Evolutionary conservation across 2,329 filamentous ascomycete genomes (phyloP).

Genomic region (Aspergillus hiratsukae): DNA sequence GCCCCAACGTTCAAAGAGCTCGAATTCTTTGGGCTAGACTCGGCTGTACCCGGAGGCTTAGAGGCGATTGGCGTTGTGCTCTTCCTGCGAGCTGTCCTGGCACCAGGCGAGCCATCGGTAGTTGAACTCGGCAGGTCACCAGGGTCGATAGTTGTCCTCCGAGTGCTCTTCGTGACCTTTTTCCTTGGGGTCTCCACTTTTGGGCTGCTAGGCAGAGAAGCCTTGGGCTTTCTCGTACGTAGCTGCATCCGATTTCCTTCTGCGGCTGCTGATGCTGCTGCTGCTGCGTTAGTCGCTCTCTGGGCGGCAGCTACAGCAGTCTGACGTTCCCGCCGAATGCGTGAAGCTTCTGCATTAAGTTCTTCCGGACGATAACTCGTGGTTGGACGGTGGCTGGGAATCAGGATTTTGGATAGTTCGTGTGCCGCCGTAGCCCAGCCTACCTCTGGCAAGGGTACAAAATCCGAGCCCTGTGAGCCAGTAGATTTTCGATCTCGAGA

Average conservation of each 20-base stretch:
- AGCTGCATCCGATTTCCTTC: constrained; percentile 66
- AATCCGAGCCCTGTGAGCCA: constrained; percentile 41
- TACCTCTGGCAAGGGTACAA: constrained; percentile 73
- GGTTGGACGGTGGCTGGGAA: constrained; percentile 71
- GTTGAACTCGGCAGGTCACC: constrained; percentile 41
- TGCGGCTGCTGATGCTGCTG: constrained; percentile 6
- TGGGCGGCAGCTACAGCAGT: constrained; percentile 45
- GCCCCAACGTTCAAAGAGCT: constrained; percentile 4
- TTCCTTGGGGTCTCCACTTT: constrained; percentile 53
- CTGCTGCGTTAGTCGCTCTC: constrained; percentile 21
- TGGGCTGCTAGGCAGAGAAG: constrained; percentile 44
- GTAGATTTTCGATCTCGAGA: constrained; percentile 49
- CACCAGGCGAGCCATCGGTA: constrained; percentile 18
- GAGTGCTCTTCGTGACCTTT: constrained; percentile 44
- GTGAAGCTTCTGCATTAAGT: constrained; percentile 64
- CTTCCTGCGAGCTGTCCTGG: constrained; percentile 24
- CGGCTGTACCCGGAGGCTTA: background rate
- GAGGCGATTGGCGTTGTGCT: constrained; percentile 16
- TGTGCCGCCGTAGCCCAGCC: constrained; percentile 80
- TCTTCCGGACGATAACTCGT: constrained; percentile 74
- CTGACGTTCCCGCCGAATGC: constrained; percentile 62
- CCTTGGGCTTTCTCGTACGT: constrained; percentile 61
- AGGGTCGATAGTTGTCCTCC: constrained; percentile 60
- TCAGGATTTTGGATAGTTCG: constrained; percentile 75
- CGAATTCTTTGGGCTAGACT: background rate